Percentiles rank a stretch among this genome's conserved stretches.
phyloP scores from a whole-genome alignment of 2,329 filamentous ascomycete species.

The Trichoderma pleuroti region DNA sequence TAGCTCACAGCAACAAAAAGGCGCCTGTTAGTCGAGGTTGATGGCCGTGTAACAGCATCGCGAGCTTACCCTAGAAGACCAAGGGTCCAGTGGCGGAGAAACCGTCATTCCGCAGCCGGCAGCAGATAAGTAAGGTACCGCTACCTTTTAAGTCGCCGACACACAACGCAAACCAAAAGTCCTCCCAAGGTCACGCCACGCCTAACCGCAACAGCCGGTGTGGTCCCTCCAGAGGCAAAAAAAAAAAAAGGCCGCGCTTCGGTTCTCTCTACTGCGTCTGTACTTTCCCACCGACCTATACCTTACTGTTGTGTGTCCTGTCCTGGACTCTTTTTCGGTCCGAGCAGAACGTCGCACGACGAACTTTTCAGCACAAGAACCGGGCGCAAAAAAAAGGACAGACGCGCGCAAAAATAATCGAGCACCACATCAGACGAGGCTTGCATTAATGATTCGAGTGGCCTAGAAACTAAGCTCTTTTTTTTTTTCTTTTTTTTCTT shows the following conservation, averaged over 20 bases:
- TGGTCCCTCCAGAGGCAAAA: constrained; percentile 19
- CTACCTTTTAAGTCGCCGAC: constrained; percentile 5
- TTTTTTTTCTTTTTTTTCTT: neutral
- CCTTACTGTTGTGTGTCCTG: neutral
- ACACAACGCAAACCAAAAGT: neutral
- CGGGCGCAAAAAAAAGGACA: neutral
- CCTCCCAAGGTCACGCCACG: constrained; percentile 22
- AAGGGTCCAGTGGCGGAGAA: constrained; percentile 8
- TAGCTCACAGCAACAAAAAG: neutral
- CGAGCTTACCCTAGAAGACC: constrained; percentile 5
- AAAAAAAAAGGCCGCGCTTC: neutral
- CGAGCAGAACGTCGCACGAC: constrained; percentile 36
- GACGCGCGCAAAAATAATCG: neutral
- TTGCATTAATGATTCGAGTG: neutral
- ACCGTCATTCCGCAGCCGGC: constrained; percentile 5
- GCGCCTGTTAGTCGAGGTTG: neutral
- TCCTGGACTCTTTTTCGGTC: constrained; percentile 25
- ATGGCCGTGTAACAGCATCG: neutral
- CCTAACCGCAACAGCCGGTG: constrained; percentile 23
- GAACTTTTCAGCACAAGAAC: constrained; percentile 45
- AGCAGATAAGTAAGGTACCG: constrained; percentile 4
- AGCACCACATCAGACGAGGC: neutral
- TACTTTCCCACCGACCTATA: constrained; percentile 18
- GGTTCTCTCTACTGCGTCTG: neutral
- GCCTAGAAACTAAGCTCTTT: neutral